phyloP scores from a whole-genome alignment of 306 rosid species.

The Vachellia pachyceras region DNA sequence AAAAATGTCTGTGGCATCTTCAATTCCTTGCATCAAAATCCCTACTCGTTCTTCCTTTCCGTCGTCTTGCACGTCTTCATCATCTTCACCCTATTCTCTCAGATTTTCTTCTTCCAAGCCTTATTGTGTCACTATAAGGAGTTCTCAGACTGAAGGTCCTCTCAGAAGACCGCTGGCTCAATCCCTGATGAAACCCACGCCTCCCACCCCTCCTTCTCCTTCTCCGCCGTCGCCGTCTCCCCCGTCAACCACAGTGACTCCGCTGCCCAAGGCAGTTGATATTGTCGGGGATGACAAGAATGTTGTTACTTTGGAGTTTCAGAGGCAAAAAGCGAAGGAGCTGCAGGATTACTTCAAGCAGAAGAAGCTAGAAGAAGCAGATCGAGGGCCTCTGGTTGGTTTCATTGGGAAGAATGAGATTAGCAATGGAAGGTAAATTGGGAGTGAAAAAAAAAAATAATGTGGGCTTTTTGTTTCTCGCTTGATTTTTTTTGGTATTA shows the following conservation, averaged over 20 bases:
- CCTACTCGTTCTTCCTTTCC: constrained; percentile 57
- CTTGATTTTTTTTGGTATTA: not conserved
- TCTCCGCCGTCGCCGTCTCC: constrained; percentile 29
- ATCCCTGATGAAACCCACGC: constrained; percentile 64
- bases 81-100: constrained; percentile 49
- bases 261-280: constrained; percentile 35
- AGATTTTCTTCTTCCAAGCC: constrained; percentile 55
- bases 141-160: constrained; percentile 88
- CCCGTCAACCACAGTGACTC: constrained; percentile 27
- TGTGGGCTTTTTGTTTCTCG: constrained; percentile 13
- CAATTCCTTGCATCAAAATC: constrained; percentile 71
- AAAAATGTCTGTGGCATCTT: constrained; percentile 81
- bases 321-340: constrained; percentile 97
- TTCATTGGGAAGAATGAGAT: constrained; percentile 89
- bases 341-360: constrained; percentile 86
- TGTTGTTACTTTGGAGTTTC: constrained; percentile 81
- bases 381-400: constrained; percentile 85
- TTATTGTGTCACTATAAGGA: constrained; percentile 53
- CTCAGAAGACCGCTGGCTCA: constrained; percentile 91
- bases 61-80: constrained; percentile 50
- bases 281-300: constrained; percentile 49
- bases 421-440: constrained; percentile 79
- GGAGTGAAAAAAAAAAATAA: constrained; percentile 10
- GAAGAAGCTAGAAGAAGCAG: constrained; percentile 87
- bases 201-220: constrained; percentile 60